Conservation (phyloP, 164 flowering plant species). For the Piper betle region DNA sequence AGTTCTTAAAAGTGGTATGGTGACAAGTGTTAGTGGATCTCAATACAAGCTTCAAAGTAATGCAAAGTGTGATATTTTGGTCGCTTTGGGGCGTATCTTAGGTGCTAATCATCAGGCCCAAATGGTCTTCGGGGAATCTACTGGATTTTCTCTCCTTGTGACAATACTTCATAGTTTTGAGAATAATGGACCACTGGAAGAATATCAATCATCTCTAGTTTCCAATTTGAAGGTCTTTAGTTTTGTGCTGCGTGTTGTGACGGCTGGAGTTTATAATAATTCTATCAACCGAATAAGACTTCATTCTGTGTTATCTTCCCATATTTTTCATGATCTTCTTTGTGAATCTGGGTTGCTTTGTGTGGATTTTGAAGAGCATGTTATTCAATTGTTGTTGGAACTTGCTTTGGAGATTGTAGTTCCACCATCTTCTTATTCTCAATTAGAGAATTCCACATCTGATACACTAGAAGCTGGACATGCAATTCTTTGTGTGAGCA, state of each 20-base stretch:
- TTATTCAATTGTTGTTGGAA: slow-evolving; percentile 81
- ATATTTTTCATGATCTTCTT: slow-evolving; percentile 80
- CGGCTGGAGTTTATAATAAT: slow-evolving; percentile 75
- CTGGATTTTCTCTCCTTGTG: slow-evolving; percentile 89
- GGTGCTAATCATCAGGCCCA: slow-evolving; percentile 72
- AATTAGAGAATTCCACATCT: slow-evolving; percentile 31
- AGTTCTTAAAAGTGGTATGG: slow-evolving; percentile 91
- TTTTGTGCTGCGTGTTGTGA: slow-evolving; percentile 69
- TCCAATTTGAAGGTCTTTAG: slow-evolving; percentile 56
- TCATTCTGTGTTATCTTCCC: slow-evolving; percentile 62
- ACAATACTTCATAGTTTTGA: slow-evolving; percentile 81
- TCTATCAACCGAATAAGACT: slow-evolving; percentile 61
- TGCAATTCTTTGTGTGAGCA: slow-evolving; percentile 32
- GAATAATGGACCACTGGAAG: slow-evolving; percentile 39
- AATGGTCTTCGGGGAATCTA: slow-evolving; percentile 94
- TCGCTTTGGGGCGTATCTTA: slow-evolving; percentile 86
- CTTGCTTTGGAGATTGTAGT: slow-evolving; percentile 88
- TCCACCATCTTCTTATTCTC: slow-evolving; percentile 50
- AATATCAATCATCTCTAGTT: slow-evolving; percentile 27
- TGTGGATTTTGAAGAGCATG: slow-evolving; percentile 83
- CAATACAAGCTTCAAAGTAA: slow-evolving; percentile 74
- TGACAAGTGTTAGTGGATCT: slow-evolving; percentile 72
- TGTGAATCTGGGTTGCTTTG: slow-evolving; percentile 83
- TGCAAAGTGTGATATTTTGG: slow-evolving; percentile 90
- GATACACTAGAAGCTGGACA: slow-evolving; percentile 31